These are phyloP conservation scores for Penicillium sp. DNA, from an alignment of 2,329 filamentous ascomycete species.

Conservation along the genomic window DNA sequence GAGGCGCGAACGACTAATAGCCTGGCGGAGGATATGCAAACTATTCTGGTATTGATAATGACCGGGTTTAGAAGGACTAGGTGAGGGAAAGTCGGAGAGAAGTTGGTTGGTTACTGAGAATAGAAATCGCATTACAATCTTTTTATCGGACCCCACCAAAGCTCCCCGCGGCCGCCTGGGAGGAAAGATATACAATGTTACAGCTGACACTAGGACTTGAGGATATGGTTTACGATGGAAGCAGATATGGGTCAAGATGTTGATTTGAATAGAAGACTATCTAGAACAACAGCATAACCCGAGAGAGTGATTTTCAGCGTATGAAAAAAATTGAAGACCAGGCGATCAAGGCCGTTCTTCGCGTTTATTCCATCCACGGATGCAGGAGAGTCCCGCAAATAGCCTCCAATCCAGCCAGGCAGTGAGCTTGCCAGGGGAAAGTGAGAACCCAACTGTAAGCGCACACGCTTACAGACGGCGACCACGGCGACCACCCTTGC, in stretches of 20 bases:
- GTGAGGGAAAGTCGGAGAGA: background rate
- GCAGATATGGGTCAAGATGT: conserved; percentile 19
- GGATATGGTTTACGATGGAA: conserved; percentile 13
- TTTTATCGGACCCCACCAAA: conserved; percentile 12
- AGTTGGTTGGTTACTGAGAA: no score
- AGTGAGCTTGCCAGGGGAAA: conserved; percentile 29
- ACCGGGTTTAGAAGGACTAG: background rate
- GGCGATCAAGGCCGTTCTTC: conserved; percentile 55
- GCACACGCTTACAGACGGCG: conserved; percentile 85
- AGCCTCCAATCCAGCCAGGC: conserved; percentile 37
- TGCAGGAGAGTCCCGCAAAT: conserved; percentile 37
- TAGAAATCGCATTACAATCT: background rate
- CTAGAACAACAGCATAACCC: conserved; percentile 24
- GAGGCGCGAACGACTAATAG: no score
- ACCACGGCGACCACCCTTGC: conserved; percentile 99
- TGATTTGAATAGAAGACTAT: conserved; percentile 27
- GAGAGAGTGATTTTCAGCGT: conserved; percentile 33
- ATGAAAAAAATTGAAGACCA: conserved; percentile 53
- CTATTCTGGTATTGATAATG: no score
- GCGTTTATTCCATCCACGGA: conserved; percentile 54
- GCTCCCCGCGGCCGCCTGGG: conserved; percentile 7
- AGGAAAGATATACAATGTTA: background rate
- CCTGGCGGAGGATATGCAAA: no score
- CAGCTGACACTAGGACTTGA: background rate
- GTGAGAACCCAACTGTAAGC: conserved; percentile 29